Evolutionary conservation across 2,329 filamentous ascomycete species (phyloP), one percentile per base, ranked within the genome.

Genomic region (Hymenoscyphus albidus): DNA sequence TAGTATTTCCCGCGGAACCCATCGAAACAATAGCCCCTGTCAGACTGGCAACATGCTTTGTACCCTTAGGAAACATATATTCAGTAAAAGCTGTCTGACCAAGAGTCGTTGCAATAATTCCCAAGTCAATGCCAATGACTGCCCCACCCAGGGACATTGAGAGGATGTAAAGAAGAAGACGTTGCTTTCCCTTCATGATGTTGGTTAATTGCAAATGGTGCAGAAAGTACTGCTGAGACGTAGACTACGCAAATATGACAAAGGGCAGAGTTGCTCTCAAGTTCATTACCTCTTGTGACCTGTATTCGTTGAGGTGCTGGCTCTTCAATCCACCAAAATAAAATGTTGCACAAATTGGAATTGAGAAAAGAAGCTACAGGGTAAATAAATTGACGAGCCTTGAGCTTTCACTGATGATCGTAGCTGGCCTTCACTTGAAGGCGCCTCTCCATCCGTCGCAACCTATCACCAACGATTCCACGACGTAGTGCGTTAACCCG

Each of bases 81-180:
- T 70, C 59, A 40, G 71, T 73, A 67, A 76, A 77, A 1, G 70
- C 70, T 13, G 71, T 68, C 59, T 77, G 76, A 22, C 70, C 74
- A 6, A 76, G 69, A 0, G 73, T 77, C 13, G 75, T 76, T 9
- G 73, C 74, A 44, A 77, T 74, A 32, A 76, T 76, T 13, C 74
- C 75, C 13, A 62, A n/a, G 42, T 71, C 67, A 44, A 70, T 64
- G 1, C 64, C 65, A 58, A 69, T 72, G 10, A 71, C 67, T 55
- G 72, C 68, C n/a, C 70, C 70, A 32, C 71, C 70, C 16, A 69
- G 64, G 31, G 70, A 62, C 48, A 62, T 62, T 4, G 60, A 56
- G 35, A 56, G 35, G 22, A 62, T 57, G 51, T 62, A 62, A 18
- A 62, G 32, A 27, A 62, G 60, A 18, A 62, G 59, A 16, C 59